phyloP scores from a whole-genome alignment of 345 rosid species.

The Salix exigua region DNA sequence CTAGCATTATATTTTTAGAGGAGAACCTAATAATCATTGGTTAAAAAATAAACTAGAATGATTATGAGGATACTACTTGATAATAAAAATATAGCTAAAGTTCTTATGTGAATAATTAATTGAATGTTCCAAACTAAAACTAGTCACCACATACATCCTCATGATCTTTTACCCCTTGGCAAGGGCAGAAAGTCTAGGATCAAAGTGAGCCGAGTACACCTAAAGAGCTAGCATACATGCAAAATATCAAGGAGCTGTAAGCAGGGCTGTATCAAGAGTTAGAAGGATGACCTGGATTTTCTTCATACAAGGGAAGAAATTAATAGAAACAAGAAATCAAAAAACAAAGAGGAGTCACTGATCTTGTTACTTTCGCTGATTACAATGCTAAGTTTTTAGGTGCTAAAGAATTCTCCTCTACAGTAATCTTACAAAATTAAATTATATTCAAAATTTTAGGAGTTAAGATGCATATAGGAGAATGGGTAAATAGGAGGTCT shows the following conservation, averaged over 20 bases:
- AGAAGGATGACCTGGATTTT: conserved; percentile 20
- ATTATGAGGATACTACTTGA: neutral
- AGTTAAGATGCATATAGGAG: neutral
- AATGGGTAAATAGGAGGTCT: neutral
- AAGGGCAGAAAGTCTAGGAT: neutral
- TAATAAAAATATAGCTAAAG: neutral
- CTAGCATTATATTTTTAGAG: too few species aligned
- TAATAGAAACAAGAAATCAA: conserved; percentile 11
- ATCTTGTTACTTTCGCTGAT: conserved; percentile 45
- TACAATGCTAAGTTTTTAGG: conserved; percentile 49
- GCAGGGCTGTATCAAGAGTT: neutral
- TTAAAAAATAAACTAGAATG: too few species aligned
- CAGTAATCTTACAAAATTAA: neutral
- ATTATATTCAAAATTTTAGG: too few species aligned
- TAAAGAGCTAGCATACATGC: neutral
- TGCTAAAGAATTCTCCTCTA: neutral
- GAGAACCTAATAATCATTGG: too few species aligned
- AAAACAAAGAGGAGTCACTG: conserved; percentile 40
- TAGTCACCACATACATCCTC: neutral
- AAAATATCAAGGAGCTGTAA: neutral
- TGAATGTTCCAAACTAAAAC: neutral
- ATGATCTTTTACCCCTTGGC: too few species aligned
- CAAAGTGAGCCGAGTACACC: neutral
- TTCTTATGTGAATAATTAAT: neutral
- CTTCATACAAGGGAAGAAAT: neutral